phyloP scores from a whole-genome alignment of 2,329 filamentous ascomycete genomes.

The Alternaria burnsii region DNA sequence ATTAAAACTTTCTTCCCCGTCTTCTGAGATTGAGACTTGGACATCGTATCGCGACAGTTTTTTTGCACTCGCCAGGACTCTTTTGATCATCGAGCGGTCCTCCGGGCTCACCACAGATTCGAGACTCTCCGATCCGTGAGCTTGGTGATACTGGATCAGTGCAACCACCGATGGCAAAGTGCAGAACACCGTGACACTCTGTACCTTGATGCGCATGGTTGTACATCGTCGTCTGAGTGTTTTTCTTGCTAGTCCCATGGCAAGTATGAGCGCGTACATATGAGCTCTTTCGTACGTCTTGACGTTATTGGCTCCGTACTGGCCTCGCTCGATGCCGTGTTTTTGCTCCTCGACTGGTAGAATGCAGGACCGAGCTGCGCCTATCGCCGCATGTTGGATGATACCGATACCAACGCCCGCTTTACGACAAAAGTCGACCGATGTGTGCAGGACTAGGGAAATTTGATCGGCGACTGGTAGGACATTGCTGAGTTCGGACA shows the following conservation, averaged over 20 bases:
- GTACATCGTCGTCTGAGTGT: constrained; percentile 19
- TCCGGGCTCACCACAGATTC: constrained; percentile 16
- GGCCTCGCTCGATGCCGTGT: constrained; percentile 14
- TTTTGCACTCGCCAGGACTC: constrained; percentile 14
- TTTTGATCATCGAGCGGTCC: constrained; percentile 21
- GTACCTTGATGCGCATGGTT: constrained; percentile 6
- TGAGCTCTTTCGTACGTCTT: constrained; percentile 20
- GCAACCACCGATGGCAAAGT: constrained; percentile 14
- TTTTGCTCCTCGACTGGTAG: constrained; percentile 15
- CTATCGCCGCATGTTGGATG: constrained; percentile 17
- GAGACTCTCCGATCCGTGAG: constrained; percentile 15
- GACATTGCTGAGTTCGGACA: not conserved
- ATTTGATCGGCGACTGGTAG: not conserved
- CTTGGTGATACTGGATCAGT: constrained; percentile 13
- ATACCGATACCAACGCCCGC: constrained; percentile 21
- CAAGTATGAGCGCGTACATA: constrained; percentile 20
- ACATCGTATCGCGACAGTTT: constrained; percentile 13
- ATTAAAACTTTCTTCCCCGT: constrained; percentile 1
- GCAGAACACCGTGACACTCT: constrained; percentile 18
- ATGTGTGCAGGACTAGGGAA: not conserved
- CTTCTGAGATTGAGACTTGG: constrained; percentile 8
- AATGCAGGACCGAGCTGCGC: constrained; percentile 8
- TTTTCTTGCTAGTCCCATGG: constrained; percentile 17
- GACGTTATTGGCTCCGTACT: constrained; percentile 16
- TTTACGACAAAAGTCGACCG: not conserved